These are phyloP conservation scores for Didymella arachidicola DNA, from an alignment of 2,329 filamentous ascomycete species.

Conservation along the genomic window DNA sequence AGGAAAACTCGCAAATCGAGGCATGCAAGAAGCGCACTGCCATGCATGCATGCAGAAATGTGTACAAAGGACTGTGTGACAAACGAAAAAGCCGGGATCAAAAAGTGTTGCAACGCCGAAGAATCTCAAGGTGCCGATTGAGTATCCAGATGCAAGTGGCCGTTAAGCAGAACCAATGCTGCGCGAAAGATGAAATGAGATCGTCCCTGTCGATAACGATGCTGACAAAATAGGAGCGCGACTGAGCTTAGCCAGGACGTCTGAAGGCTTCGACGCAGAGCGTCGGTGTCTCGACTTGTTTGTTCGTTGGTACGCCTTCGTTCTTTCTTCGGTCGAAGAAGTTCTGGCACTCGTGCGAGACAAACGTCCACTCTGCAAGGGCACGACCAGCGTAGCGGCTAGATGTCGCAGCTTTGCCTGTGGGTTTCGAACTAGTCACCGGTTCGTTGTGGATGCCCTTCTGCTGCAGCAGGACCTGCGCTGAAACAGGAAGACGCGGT, in stretches of 20 bases:
- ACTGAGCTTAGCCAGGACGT: conserved; percentile 48
- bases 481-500: conserved; percentile 73
- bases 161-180: conserved; percentile 25
- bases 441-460: conserved; percentile 41
- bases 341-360: conserved; percentile 80
- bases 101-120: conserved; percentile 10
- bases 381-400: conserved; percentile 74
- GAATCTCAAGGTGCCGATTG: conserved; percentile 14
- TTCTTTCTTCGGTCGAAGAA: conserved; percentile 79
- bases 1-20: conserved; percentile 9
- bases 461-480: conserved; percentile 68
- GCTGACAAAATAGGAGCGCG: conserved; percentile 4
- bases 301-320: conserved; percentile 73
- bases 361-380: conserved; percentile 78
- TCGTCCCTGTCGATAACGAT: conserved; percentile 33
- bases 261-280: conserved; percentile 71
- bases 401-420: conserved; percentile 47
- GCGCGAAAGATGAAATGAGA: conserved; percentile 21
- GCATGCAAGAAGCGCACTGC: conserved; percentile 40
- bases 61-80: conserved; percentile 20
- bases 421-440: conserved; percentile 45
- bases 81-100: conserved; percentile 13
- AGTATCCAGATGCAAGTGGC: conserved; percentile 19
- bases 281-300: conserved; percentile 73
- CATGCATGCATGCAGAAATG: conserved; percentile 30